Evolutionary conservation across 495 filamentous ascomycete species (phyloP).

Genomic region (Aspergillus indologenus): DNA sequence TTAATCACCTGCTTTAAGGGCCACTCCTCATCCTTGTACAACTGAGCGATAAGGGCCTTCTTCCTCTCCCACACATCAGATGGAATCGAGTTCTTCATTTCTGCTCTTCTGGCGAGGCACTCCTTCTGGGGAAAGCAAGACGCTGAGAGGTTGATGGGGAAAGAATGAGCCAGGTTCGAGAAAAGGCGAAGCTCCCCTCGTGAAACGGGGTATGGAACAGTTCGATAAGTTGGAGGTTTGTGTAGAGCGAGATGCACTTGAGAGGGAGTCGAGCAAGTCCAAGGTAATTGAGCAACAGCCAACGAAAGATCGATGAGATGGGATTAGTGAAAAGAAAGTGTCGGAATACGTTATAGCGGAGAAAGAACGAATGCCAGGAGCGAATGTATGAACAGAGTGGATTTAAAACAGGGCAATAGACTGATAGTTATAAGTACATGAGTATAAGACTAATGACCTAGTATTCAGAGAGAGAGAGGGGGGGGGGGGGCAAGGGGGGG

Average conservation of each 20-base stretch:
- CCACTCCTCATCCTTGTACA: constrained; percentile 52
- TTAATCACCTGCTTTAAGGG: constrained; percentile 50
- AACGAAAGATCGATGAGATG: not conserved
- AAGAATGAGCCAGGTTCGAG: not conserved
- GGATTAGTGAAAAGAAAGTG: not conserved
- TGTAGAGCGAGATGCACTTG: too few species aligned
- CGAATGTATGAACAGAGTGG: not conserved
- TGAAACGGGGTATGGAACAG: too few species aligned
- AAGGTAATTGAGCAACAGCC: not conserved
- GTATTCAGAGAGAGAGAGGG: not conserved
- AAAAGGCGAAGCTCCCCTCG: not conserved
- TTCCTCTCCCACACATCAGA: constrained; percentile 51
- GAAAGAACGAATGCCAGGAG: not conserved
- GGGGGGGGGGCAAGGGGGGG: constrained; percentile 6
- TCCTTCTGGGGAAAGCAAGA: not conserved
- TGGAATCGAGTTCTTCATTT: constrained; percentile 48
- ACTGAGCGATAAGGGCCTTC: constrained; percentile 44
- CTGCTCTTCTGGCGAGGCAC: not conserved
- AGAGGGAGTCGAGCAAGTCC: too few species aligned
- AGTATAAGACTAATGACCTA: not conserved
- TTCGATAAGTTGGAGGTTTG: too few species aligned
- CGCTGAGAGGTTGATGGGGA: not conserved
- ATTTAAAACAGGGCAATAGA: constrained; percentile 1
- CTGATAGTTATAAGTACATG: constrained; percentile 1
- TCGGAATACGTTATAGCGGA: not conserved